Base-by-base conservation (phyloP, 306 rosid genomes). In the Nissolia schottii region DNA sequence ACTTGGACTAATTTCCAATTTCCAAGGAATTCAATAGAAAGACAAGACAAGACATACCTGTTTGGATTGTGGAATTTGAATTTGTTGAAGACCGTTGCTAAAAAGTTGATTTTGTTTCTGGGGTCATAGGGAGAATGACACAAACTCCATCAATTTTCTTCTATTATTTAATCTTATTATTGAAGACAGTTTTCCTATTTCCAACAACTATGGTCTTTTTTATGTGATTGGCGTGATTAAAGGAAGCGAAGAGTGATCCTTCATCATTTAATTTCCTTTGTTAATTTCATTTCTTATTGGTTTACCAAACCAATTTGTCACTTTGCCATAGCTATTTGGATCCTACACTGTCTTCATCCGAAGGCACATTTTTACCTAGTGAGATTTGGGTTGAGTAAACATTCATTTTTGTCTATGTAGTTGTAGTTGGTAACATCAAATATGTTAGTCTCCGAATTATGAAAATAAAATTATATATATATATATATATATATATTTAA, bases 171-270 rank as follows among this genome's bases (percentile, higher is more conserved):
- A 20, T 71, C 35, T 31, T 62, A 43, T 50, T 9, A 11, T 23
- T 48, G 55, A 74, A 69, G 74, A 78, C 86, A 79, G 74, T 24
- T 73, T 87, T 70, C 48, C 41, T 56, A 70, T 83, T 81, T 76
- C 92, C 87, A 78, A 87, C 66, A 80, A 77, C 69, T 1, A 16
- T 38, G 46, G 53, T 51, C 54, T 68, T 68, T 85, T 78, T 64
- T 46, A 71, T 59, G 76, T 68, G 50, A 62, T 67, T 77, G 56
- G 69, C 87, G 85, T 78, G 86, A 84, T 82, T 82, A 34, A 58
- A 76, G 86, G 77, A 6, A 28, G 31, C 4, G 18, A 69, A 51
- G 24, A 46, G 5, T 18, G 64, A 60, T 57, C 62, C 3, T 27
- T 1, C 53, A 32, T 71, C 22, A 12, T 4, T 24, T n/a, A n/a